Evolutionary conservation across 768 basidiomycete genomes (phyloP), one percentile per base, ranked within the genome.

Genomic region (Pleurotus pulmonarius): DNA sequence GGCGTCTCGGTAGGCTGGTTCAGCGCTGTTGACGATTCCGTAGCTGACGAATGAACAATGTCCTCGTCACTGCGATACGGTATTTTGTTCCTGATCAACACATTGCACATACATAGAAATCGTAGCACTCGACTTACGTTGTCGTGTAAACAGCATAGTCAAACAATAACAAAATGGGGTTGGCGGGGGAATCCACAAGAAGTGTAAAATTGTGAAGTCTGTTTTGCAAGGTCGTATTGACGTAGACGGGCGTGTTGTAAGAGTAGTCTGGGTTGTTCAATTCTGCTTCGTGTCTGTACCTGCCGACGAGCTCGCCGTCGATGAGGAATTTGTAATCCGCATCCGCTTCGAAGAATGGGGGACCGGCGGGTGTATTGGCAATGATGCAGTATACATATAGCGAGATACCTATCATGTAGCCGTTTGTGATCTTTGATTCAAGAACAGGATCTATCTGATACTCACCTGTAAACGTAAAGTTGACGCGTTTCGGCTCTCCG

Each of bases 361-460:
- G 41, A 11, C 55, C 59, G 26, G n/a, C 15, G 11, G 45, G 29
- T 18, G 46, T 47, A 43, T 65, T 60, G 3, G 62, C 61, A 25
- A 64, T 56, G 26, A 66, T 61, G 38, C 62, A 64, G 44, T 52
- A 62, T 12, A 64, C 46, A 41, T 64, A 62, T 2, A 64, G 22
- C 18, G 59, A 61, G 9, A 56, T 43, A 12, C 63, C 63, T 63
- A 11, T 34, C 29, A 34, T 34, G 9, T 44, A 44, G 20, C n/a
- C 20, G n/a, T 16, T 15, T 7, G 11, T 2, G 20, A 22, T 44
- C 29, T 9, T 11, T 8, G 9, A 11, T 34, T 9, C 25, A 13
- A 16, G 34, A 16, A 24, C 18, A 25, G 7, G 8, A 55, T 49
- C n/a, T 16, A 39, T 22, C 7, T 34, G 39, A 18, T 56, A 22